Evolutionary conservation across 1,139 yeast genomes (phyloP).

Genomic region (Suhomyces kunorum): DNA sequence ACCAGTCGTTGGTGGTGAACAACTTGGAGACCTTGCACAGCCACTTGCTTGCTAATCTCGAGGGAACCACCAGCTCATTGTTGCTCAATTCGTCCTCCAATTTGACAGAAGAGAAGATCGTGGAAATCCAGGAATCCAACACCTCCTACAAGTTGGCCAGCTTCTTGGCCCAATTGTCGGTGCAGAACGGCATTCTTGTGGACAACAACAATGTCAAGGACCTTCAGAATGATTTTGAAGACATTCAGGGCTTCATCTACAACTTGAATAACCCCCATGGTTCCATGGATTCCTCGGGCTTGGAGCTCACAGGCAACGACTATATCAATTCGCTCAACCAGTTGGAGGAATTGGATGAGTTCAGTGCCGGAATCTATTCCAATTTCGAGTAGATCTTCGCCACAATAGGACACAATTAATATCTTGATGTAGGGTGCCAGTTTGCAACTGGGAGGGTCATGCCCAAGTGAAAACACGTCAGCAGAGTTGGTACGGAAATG

Average conservation of each 20-base stretch:
- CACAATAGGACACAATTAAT: not conserved
- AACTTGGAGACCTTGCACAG: constrained; percentile 33
- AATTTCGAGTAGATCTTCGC: constrained; percentile 55
- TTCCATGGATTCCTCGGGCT: constrained; percentile 8
- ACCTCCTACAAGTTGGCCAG: constrained; percentile 62
- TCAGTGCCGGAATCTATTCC: constrained; percentile 88
- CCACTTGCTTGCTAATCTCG: constrained; percentile 24
- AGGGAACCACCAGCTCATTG: constrained; percentile 11
- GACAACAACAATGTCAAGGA: constrained; percentile 41
- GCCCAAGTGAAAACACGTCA: too few species aligned
- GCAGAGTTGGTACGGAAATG: too few species aligned
- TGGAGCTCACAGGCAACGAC: constrained; percentile 37
- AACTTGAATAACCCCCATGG: constrained; percentile 13
- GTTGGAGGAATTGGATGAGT: constrained; percentile 73
- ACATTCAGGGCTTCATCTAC: constrained; percentile 33
- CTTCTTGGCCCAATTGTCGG: constrained; percentile 64
- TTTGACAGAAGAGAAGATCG: constrained; percentile 18
- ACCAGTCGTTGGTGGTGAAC: constrained; percentile 30
- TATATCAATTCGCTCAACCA: constrained; percentile 50
- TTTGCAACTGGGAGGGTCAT: too few species aligned
- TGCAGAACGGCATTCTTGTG: constrained; percentile 61
- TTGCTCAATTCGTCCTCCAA: constrained; percentile 13
- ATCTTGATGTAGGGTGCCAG: too few species aligned
- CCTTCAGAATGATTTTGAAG: constrained; percentile 46
- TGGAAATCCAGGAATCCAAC: constrained; percentile 22